These are phyloP conservation scores for Metroxylon sagu DNA, from an alignment of 176 grass and related monocot species.

Conservation along the genomic window DNA sequence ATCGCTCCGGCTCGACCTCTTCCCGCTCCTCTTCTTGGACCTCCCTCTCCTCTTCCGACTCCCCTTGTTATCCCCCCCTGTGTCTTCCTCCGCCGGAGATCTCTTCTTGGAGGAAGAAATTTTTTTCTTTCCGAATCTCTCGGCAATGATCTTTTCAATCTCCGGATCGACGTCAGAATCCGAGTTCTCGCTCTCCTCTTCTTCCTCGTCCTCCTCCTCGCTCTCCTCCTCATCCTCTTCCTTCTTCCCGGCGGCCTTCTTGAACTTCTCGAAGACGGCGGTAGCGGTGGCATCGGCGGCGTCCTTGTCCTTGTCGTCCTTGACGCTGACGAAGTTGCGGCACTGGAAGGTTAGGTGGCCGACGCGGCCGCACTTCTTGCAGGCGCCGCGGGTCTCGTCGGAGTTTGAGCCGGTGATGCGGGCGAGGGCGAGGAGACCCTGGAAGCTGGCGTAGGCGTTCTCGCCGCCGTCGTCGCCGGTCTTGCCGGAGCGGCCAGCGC, in stretches of 20 bases:
- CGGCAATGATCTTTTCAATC: slow-evolving; percentile 69
- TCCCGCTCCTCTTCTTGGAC: slow-evolving; percentile 31
- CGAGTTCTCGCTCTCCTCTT: slow-evolving; percentile 33
- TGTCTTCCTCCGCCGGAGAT: slow-evolving; percentile 13
- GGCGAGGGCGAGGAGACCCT: slow-evolving; percentile 78
- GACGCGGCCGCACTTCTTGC: slow-evolving; percentile 74
- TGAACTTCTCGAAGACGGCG: slow-evolving; percentile 43
- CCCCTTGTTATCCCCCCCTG: slow-evolving; percentile 1
- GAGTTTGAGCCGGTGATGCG: slow-evolving; percentile 55
- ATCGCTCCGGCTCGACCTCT: slow-evolving; percentile 9
- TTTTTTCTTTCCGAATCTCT: slow-evolving; percentile 35
- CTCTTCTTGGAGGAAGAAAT: slow-evolving; percentile 24
- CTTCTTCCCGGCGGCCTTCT: slow-evolving; percentile 38
- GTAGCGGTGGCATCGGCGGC: too few species aligned
- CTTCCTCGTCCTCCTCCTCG: slow-evolving; percentile 12
- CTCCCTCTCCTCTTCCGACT: slow-evolving; percentile 33
- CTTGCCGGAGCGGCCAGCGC: slow-evolving; percentile 10
- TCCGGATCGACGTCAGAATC: slow-evolving; percentile 61
- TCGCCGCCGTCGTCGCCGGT: slow-evolving; percentile 6
- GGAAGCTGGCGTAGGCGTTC: slow-evolving; percentile 87
- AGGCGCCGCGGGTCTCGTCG: slow-evolving; percentile 63
- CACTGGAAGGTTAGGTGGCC: slow-evolving; percentile 98
- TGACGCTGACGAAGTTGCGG: slow-evolving; percentile 75
- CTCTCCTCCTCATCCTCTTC: slow-evolving; percentile 29
- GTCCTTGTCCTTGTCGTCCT: slow-evolving; percentile 32